These are phyloP conservation scores for Dichomitus squalens DNA, from an alignment of 1,284 basidiomycete species.

Conservation along the genomic window DNA sequence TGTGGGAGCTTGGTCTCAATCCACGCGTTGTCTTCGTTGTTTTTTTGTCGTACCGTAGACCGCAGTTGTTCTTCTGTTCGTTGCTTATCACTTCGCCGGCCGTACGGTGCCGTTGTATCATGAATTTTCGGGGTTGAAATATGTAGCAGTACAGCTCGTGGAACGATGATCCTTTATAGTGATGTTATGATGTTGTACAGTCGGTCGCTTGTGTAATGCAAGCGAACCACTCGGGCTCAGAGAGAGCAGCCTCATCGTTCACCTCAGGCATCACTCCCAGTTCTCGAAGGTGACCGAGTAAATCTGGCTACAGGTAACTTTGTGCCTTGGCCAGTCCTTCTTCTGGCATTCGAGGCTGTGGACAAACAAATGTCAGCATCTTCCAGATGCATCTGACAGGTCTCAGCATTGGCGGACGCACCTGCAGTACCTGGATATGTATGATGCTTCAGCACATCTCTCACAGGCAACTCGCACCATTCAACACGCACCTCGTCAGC, in stretches of 20 bases:
- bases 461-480: background rate
- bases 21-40: background rate
- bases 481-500: conserved; percentile 9
- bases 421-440: background rate
- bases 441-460: background rate
- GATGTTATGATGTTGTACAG: no score
- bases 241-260: background rate
- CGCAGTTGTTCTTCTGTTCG: no score
- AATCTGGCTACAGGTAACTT: conserved; percentile 12
- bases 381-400: background rate
- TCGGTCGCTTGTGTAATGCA: no score
- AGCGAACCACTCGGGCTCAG: no score
- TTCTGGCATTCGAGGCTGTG: conserved; percentile 14
- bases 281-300: conserved; percentile 20
- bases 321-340: conserved; percentile 21
- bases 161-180: background rate
- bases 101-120: no score
- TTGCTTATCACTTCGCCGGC: no score
- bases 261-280: conserved; percentile 5
- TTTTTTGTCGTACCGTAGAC: background rate
- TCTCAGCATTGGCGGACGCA: background rate
- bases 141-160: background rate
- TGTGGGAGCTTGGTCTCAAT: background rate
- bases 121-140: no score
- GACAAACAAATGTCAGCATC: background rate